phyloP scores from a whole-genome alignment of 768 basidiomycete genomes.

The Lenzites betulinus region DNA sequence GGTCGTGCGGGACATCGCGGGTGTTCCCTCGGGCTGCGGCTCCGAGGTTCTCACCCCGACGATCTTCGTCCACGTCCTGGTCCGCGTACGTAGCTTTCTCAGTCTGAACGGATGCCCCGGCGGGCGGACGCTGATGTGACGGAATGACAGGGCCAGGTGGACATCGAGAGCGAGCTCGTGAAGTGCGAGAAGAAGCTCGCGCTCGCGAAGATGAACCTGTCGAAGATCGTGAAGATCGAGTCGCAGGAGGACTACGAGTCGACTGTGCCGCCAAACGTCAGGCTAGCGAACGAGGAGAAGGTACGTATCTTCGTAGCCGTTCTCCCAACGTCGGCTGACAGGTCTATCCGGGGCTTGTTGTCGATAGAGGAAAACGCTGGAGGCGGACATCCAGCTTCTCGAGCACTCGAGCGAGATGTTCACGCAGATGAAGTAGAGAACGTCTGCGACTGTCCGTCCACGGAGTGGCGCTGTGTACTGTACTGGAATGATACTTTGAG shows the following conservation, averaged over 20 bases:
- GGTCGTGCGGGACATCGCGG: constrained; percentile 60
- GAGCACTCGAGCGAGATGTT: constrained; percentile 78
- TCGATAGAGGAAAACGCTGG: constrained; percentile 66
- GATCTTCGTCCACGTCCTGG: constrained; percentile 79
- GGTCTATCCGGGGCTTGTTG: background rate
- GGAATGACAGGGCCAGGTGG: constrained; percentile 74
- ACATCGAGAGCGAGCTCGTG: constrained; percentile 82
- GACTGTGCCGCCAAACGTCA: constrained; percentile 79
- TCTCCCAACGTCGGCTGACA: background rate
- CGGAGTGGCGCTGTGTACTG: no score
- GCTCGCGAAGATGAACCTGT: constrained; percentile 63
- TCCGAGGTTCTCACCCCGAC: constrained; percentile 76
- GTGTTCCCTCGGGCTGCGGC: constrained; percentile 90
- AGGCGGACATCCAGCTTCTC: constrained; percentile 77
- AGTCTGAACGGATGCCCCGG: no score
- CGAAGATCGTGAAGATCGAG: constrained; percentile 76
- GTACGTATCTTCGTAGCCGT: constrained; percentile 42
- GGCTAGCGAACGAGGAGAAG: constrained; percentile 78
- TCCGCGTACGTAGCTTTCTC: constrained; percentile 57
- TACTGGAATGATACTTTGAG: no score
- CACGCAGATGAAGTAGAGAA: constrained; percentile 49
- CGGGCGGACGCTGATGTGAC: background rate
- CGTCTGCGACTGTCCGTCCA: no score
- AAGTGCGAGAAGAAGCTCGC: constrained; percentile 92
- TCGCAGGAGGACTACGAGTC: constrained; percentile 75